These are phyloP conservation scores for Cercospora sesami DNA, from an alignment of 2,329 filamentous ascomycete species.

Conservation along the genomic window DNA sequence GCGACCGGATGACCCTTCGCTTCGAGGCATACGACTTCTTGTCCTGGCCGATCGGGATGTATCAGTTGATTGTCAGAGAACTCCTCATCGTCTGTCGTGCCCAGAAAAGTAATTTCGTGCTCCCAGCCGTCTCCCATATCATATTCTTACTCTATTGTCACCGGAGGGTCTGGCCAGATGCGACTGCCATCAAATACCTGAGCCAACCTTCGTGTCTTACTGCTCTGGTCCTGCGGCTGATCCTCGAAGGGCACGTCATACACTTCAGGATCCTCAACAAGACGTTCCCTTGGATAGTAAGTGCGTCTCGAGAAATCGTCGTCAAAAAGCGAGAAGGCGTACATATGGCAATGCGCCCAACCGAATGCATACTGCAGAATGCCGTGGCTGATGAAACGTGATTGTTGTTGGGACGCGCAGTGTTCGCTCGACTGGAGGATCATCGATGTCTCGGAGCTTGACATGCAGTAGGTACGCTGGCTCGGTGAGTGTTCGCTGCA, in stretches of 20 bases:
- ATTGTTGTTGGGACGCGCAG: neutral
- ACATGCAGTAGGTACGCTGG: neutral
- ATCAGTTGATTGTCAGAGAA: neutral
- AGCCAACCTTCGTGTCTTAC: neutral
- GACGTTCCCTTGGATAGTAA: too few species aligned
- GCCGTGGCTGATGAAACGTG: neutral
- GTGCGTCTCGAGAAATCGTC: too few species aligned
- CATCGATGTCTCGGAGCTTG: neutral
- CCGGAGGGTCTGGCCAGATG: neutral
- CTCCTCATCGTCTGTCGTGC: neutral
- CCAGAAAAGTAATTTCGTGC: neutral
- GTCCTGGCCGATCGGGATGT: neutral
- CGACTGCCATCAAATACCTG: neutral
- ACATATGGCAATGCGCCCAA: neutral
- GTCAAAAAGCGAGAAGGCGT: neutral
- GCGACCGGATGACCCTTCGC: neutral
- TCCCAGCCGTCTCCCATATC: conserved; percentile 1
- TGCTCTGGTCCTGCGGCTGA: neutral
- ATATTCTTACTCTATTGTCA: neutral
- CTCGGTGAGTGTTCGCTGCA: neutral
- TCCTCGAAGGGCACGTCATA: neutral
- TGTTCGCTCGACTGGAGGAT: neutral
- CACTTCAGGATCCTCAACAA: neutral
- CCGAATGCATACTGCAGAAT: neutral
- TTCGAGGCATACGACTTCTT: neutral